These are phyloP conservation scores for Crithidia fasciculata DNA, from an alignment of 208 protist genomes.

Conservation along the genomic window DNA sequence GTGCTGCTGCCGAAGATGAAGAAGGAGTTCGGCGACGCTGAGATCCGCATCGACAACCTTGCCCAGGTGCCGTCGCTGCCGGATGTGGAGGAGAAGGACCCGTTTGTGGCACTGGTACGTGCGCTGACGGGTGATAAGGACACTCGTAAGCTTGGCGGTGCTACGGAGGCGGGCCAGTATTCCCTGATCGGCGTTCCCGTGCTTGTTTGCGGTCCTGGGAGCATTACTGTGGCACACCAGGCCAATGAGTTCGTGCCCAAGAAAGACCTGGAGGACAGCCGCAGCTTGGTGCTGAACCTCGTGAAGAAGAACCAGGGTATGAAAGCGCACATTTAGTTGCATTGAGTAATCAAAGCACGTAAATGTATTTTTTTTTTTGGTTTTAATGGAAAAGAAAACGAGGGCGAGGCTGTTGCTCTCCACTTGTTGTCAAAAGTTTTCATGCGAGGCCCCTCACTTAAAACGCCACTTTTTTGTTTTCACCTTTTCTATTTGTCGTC, in stretches of 20 bases:
- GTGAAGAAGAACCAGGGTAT: not conserved
- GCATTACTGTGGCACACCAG: conserved; percentile 57
- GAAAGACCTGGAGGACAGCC: conserved; percentile 49
- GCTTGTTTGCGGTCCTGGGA: conserved; percentile 53
- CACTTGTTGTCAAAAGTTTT: not conserved
- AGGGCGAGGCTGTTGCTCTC: not conserved
- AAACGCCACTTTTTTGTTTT: not conserved
- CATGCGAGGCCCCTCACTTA: not conserved
- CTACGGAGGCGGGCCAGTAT: conserved; percentile 60
- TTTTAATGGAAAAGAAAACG: too few relatives aligned
- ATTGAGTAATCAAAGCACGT: conserved; percentile 9
- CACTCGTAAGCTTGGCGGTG: conserved; percentile 43
- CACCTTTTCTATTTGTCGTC: conserved; percentile 8
- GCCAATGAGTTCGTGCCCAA: conserved; percentile 62
- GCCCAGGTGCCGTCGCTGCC: conserved; percentile 26
- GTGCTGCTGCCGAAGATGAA: conserved; percentile 53
- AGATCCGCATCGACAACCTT: conserved; percentile 39
- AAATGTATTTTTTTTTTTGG: not conserved
- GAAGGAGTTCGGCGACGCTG: conserved; percentile 36
- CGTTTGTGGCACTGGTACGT: conserved; percentile 45
- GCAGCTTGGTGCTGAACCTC: conserved; percentile 15
- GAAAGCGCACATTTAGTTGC: not conserved
- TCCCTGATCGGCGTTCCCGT: conserved; percentile 56
- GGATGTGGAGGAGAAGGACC: conserved; percentile 38
- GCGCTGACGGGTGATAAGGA: conserved; percentile 41